Percentiles rank a stretch among this genome's conserved stretches.
These are phyloP conservation scores for Candolleomyces eurysporus DNA, from an alignment of 768 basidiomycete species.

Conservation along the genomic window DNA sequence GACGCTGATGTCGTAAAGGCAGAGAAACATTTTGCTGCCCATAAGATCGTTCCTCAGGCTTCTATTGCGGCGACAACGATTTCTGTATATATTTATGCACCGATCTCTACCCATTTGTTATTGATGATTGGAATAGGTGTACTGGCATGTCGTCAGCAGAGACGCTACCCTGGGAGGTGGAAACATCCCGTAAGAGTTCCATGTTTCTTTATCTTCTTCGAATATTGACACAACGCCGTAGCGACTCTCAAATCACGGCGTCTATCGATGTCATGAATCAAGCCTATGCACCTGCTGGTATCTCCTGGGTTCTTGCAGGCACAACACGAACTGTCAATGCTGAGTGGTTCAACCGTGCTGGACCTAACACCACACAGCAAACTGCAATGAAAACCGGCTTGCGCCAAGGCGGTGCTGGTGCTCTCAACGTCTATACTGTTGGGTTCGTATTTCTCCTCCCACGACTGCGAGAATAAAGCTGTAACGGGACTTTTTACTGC, in stretches of 20 bases:
- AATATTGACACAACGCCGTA: constrained; percentile 11
- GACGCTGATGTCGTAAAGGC: constrained; percentile 7
- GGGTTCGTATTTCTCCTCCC: constrained; percentile 30
- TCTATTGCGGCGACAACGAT: constrained; percentile 2
- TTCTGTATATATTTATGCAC: not conserved
- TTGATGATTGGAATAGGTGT: constrained; percentile 17
- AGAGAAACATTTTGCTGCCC: constrained; percentile 9
- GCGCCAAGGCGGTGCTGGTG: constrained; percentile 36
- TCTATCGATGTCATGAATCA: constrained; percentile 42
- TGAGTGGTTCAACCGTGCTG: constrained; percentile 48
- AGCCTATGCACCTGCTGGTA: constrained; percentile 36
- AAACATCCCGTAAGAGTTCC: constrained; percentile 35
- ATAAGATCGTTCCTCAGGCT: constrained; percentile 2
- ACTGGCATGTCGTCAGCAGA: constrained; percentile 37
- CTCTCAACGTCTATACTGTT: constrained; percentile 52
- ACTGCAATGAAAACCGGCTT: constrained; percentile 48
- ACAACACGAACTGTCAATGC: constrained; percentile 42
- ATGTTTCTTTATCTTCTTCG: not conserved
- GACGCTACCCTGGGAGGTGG: constrained; percentile 34
- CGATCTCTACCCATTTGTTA: not conserved
- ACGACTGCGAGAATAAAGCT: constrained; percentile 14
- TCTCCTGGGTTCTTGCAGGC: constrained; percentile 38
- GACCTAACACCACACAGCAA: constrained; percentile 34
- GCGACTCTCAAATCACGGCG: constrained; percentile 32
- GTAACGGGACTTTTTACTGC: constrained; percentile 8